Conservation (phyloP, 2,329 filamentous ascomycete genomes). For the Neospermospora avenae region DNA sequence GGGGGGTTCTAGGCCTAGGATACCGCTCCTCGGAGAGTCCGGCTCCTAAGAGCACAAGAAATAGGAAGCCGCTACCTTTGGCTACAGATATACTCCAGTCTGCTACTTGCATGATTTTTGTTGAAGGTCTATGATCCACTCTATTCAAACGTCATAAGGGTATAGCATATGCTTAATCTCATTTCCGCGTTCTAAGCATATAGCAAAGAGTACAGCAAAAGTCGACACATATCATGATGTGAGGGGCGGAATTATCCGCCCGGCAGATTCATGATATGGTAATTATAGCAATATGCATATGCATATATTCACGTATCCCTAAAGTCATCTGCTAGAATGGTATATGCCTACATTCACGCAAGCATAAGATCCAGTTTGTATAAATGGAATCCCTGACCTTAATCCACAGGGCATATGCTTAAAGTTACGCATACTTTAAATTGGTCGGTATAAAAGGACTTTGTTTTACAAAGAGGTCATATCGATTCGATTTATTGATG, state of each 20-base stretch:
- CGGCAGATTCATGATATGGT: neutral
- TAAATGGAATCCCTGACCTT: neutral
- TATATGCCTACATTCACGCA: neutral
- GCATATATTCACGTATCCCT: neutral
- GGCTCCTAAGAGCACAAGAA: neutral
- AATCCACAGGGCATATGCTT: neutral
- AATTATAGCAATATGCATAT: neutral
- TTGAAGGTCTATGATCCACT: no score
- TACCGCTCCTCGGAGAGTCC: neutral
- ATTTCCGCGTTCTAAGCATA: neutral
- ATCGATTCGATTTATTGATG: neutral
- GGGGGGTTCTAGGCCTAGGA: neutral
- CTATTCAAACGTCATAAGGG: neutral
- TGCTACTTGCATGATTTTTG: no score
- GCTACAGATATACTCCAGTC: no score
- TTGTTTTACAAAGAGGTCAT: neutral
- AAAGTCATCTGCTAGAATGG: neutral
- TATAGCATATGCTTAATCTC: neutral
- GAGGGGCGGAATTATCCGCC: no score
- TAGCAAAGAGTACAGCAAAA: no score
- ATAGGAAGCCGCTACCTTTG: neutral
- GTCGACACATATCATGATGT: no score
- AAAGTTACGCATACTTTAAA: neutral
- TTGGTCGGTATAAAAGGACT: neutral
- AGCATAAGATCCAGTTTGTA: neutral